Base-by-base conservation (phyloP, 129 eudicot genomes). In the Deinandra increscens region DNA sequence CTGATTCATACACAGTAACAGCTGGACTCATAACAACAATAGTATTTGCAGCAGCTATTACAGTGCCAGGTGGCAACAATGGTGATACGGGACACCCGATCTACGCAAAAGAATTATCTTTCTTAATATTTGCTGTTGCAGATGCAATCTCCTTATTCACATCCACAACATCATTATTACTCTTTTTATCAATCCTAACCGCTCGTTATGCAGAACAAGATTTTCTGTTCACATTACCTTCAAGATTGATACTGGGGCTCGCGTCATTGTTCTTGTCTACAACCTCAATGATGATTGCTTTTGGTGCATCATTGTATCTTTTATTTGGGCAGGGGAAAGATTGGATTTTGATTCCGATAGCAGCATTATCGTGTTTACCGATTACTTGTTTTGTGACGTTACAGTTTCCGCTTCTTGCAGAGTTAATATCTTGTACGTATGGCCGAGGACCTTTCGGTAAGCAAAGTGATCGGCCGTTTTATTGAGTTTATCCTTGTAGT, bases 121-220 rank as follows among this genome's bases (percentile, higher is more conserved):
- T 78, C 63, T 7, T 71, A 11, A 64, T 78, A 65, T 78, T 78
- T 78, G 84, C 74, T 31, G 55, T 80, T 15, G 75, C 84, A 22
- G 81, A 80, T 41, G 84, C 80, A 34, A 75, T 80, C 69, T 80
- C 84, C 4, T 76, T 75, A 6, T 80, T 80, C 77, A 75, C 84
- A 31, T 75, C 84, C 60, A 75, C 84, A n/a, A 80, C 84, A 3
- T 80, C 84, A 2, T 56, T 80, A 51, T 41, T 80, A 38, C 71
- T 80, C 7, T 80, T 80, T 19, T 64, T 80, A 49, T 80, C 84
- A 0, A 80, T 80, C 36, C 77, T 80, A 4, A 75, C 84, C 3
- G 82, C 87, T 1, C 81, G 79, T 29, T 83, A 83, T 76, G 79
- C 79, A 2, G 84, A 80, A 19, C 68, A 69, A 33, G 84, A 80